phyloP scores from a whole-genome alignment of 331 rosid genomes.

The Acacia concinna region DNA sequence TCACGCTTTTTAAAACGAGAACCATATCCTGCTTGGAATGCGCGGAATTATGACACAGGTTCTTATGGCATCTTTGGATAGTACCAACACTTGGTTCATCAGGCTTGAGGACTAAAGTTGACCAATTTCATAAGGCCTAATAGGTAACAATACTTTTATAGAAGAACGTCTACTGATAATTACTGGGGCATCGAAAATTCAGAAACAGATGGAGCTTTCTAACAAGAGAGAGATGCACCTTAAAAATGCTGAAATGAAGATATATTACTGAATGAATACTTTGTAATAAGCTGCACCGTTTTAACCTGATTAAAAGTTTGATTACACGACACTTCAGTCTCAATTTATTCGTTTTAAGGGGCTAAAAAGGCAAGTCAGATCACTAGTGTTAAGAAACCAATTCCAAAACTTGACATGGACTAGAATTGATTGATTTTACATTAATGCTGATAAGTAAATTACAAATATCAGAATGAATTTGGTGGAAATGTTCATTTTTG shows the following conservation, averaged over 20 bases:
- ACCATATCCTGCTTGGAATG: neutral
- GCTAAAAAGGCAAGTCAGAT: neutral
- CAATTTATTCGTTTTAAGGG: neutral
- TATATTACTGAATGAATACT: neutral
- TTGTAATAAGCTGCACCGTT: neutral
- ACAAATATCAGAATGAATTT: constrained; percentile 36
- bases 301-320: neutral
- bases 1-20: neutral
- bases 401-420: neutral
- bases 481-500: constrained; percentile 20
- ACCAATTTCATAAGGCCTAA: neutral
- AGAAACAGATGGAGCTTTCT: neutral
- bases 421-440: constrained; percentile 29
- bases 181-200: neutral
- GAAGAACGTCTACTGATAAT: neutral
- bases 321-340: neutral
- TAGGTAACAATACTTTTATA: neutral
- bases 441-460: constrained; percentile 27
- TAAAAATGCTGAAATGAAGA: neutral
- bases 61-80: neutral
- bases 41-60: neutral
- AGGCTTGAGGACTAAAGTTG: neutral
- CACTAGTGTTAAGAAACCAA: neutral
- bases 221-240: neutral
- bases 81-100: neutral